phyloP scores from a whole-genome alignment of 169 alveolate species.

The Eimeria maxima region DNA sequence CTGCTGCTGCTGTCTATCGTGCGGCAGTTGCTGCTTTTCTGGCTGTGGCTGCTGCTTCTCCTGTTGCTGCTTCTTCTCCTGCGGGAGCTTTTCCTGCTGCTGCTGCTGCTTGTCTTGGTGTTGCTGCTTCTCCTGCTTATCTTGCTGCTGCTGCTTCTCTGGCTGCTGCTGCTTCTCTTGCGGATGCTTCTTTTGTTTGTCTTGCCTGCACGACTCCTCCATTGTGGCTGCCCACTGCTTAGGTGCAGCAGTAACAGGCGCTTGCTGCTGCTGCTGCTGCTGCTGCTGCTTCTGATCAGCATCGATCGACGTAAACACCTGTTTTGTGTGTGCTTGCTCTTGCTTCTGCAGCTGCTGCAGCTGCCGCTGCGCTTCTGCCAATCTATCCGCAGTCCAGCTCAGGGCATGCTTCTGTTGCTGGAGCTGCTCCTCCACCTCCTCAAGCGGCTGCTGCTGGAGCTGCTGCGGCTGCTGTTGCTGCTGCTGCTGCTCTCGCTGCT shows the following conservation, averaged over 20 bases:
- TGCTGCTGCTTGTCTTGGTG: constrained; percentile 13
- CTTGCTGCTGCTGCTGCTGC: constrained; percentile 56
- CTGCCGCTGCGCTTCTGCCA: constrained; percentile 62
- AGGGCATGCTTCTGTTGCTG: constrained; percentile 4
- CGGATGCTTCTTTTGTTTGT: constrained; percentile 30
- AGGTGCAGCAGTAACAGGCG: constrained; percentile 11
- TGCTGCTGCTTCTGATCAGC: constrained; percentile 41
- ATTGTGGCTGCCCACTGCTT: constrained; percentile 37
- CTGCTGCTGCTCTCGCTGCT: constrained; percentile 46
- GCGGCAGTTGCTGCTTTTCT: neutral
- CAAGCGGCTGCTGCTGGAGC: constrained; percentile 8
- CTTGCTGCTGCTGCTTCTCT: neutral
- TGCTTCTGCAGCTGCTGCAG: constrained; percentile 53
- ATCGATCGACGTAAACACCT: neutral
- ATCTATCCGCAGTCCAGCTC: neutral
- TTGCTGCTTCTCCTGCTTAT: neutral
- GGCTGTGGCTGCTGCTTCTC: constrained; percentile 3
- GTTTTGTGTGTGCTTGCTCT: constrained; percentile 2
- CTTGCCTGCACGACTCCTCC: constrained; percentile 61
- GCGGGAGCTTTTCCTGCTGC: neutral
- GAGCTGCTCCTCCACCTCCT: constrained; percentile 22
- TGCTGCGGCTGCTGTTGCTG: neutral
- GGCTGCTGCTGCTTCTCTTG: constrained; percentile 47
- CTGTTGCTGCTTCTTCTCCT: neutral
- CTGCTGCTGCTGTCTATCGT: neutral